phyloP scores from a whole-genome alignment of 2,329 filamentous ascomycete genomes.

The Aspergillus ochraceoroseus region DNA sequence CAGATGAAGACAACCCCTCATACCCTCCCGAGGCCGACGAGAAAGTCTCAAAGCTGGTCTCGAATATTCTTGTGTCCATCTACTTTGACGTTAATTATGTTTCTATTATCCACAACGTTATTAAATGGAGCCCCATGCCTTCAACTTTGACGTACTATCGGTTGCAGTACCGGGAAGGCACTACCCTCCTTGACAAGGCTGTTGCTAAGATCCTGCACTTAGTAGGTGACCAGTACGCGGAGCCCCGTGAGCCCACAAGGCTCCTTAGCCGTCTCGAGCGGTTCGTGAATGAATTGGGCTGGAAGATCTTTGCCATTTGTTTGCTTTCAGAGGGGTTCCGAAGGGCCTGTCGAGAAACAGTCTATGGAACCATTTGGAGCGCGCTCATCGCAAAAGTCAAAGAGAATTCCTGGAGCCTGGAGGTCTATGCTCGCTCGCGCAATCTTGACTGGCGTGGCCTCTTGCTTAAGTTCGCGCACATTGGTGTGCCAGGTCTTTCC shows the following conservation, averaged over 20 bases:
- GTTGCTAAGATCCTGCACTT: no score
- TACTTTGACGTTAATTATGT: slow-evolving; percentile 22
- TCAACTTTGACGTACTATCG: slow-evolving; percentile 3
- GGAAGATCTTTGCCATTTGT: slow-evolving; percentile 28
- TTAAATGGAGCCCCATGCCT: not conserved
- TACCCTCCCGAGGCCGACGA: not conserved
- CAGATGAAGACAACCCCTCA: not conserved
- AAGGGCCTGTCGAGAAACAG: slow-evolving; percentile 6
- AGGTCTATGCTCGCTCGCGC: slow-evolving; percentile 24
- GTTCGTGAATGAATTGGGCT: slow-evolving; percentile 20
- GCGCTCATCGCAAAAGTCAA: slow-evolving; percentile 17
- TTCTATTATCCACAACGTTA: slow-evolving; percentile 8
- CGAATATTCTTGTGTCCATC: slow-evolving; percentile 16
- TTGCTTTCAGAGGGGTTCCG: slow-evolving; percentile 27
- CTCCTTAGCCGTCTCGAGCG: not conserved
- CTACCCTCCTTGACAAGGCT: not conserved
- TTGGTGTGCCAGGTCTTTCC: slow-evolving; percentile 6
- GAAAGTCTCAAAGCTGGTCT: not conserved
- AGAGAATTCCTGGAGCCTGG: slow-evolving; percentile 22
- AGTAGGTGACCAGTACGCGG: not conserved
- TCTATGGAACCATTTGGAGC: slow-evolving; percentile 15
- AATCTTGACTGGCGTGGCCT: slow-evolving; percentile 25
- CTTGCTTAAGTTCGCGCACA: slow-evolving; percentile 13
- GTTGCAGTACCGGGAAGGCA: slow-evolving; percentile 5
- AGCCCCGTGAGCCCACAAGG: not conserved